Conservation (phyloP, 2,329 filamentous ascomycete genomes). For the Tolypocladium ovalisporum region DNA sequence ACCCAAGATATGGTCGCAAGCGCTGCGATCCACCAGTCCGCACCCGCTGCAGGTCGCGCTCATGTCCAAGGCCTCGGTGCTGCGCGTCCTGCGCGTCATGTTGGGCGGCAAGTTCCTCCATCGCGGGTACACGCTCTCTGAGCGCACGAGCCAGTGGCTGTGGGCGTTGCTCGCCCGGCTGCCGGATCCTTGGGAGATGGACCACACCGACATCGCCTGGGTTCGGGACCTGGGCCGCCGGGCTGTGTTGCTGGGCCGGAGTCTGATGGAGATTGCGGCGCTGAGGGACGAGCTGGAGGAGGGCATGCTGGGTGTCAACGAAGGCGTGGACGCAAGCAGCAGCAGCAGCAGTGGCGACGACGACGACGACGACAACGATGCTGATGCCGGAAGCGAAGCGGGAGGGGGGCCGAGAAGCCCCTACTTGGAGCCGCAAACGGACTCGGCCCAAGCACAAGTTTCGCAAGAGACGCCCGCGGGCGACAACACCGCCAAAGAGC, state of each 20-base stretch:
- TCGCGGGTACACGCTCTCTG: constrained; percentile 46
- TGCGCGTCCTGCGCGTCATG: constrained; percentile 58
- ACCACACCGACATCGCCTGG: constrained; percentile 63
- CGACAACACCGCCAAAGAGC: constrained; percentile 8
- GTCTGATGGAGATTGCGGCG: constrained; percentile 40
- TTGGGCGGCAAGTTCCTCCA: constrained; percentile 52
- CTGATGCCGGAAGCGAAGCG: too few relatives aligned
- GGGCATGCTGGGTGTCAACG: constrained; percentile 27
- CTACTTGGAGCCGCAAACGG: not conserved
- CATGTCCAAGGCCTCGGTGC: constrained; percentile 55
- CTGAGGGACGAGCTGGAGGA: constrained; percentile 31
- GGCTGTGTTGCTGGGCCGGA: constrained; percentile 51
- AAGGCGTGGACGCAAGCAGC: constrained; percentile 35
- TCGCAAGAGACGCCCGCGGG: not conserved
- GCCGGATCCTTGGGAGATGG: constrained; percentile 63
- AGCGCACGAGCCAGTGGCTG: constrained; percentile 68
- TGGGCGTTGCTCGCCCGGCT: constrained; percentile 74
- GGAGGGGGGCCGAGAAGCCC: not conserved
- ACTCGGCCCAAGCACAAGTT: not conserved
- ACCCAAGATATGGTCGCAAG: constrained; percentile 38
- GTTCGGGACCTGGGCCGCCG: constrained; percentile 72
- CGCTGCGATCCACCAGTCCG: constrained; percentile 43
- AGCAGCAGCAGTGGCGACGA: constrained; percentile 15
- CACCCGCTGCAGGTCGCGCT: constrained; percentile 47
- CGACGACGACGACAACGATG: not conserved